Base-by-base conservation (phyloP, 495 filamentous ascomycete species). In the Hypomontagnella monticulosa region DNA sequence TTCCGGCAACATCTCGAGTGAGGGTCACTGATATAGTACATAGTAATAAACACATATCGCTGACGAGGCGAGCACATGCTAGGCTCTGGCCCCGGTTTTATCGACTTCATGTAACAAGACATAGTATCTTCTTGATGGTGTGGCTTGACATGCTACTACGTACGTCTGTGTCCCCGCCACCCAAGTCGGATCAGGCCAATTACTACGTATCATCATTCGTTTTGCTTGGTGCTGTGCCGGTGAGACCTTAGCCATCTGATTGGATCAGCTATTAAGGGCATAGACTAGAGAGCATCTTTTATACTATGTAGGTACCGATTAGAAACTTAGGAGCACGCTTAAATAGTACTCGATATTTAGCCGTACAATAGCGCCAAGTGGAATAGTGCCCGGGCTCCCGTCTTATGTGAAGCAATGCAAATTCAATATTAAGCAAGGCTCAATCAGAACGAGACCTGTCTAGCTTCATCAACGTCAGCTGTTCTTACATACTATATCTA, bases 371-470 rank as follows among this genome's bases (percentile, higher is more conserved):
- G 42, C 15, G 23, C 54, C 54, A 49, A 48, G 37, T 43, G 42
- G 9, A 55, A 47, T 16, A n/a, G 32, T 27, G 5, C 27, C 44
- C 23, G 30, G 36, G 46, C 60, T 47, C 54, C 57, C 58, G 64
- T 60, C 53, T 57, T 57, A 67, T 53, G 57, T 57, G 51, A 66
- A 59, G 64, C 46, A 48, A 58, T 55, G 58, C 42, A 53, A 55
- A 52, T 58, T 43, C 41, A 43, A 57, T 62, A 67, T 58, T 58
- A 49, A 49, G 41, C 64, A 63, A 62, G 53, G 58, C 58, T 67
- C 15, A 19, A 38, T 15, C 27, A 57, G 63, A 61, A 50, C 5
- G 43, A 44, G 48, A 56, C 36, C 42, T 30, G 16, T 32, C 44
- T 50, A 52, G 57, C 40, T 57, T 51, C 52, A 34, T 56, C 40